Base-by-base conservation (phyloP, 352 stramenopile species). In the Paralagenidium karlingii region DNA sequence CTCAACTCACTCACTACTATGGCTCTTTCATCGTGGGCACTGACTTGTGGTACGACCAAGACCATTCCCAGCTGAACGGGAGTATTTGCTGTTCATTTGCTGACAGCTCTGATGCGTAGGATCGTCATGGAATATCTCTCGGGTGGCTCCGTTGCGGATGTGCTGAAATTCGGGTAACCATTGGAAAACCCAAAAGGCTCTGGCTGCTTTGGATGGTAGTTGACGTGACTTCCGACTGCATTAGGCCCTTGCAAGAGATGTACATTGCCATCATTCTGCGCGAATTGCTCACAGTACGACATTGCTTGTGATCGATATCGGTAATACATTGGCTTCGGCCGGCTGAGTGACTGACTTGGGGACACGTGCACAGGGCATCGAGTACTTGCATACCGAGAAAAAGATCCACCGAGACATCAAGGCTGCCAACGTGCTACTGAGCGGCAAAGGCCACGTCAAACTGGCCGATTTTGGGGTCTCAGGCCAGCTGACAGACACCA, bases 61-160 rank as follows among this genome's bases (percentile, higher is more conserved):
- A n/a, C n/a, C n/a, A n/a, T n/a, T n/a, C n/a, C 7, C 22, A 33
- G 13, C 13, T 36, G 7, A 7, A 3, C 3, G 22, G 19, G 3
- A 36, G 16, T 36, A 22, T 36, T 16, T 7, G 30, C 30, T 16
- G 7, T 36, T 3, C 3, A 36, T n/a, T 6, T 6, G 16, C 8
- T 36, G 37, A 45, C 9, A 24, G 21, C 15, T 4, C n/a, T 15
- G 49, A 18, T 39, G 31, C 47, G 45, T 9, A 85, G 80, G 63
- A 97, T 98, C 51, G 75, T 94, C 33, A 96, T 98, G 80, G 92
- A 98, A 49, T 94, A 86, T 55, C 80, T 97, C 26, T 73, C 90
- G 10, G 86, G 85, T 3, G 87, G 86, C 1, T 92, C 79, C 0
- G 70, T 98, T 18, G 83, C 88, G 27, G 82, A 96, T 43, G 60